Conservation (phyloP, 345 rosid species). For the Eutrema heterophyllum region DNA sequence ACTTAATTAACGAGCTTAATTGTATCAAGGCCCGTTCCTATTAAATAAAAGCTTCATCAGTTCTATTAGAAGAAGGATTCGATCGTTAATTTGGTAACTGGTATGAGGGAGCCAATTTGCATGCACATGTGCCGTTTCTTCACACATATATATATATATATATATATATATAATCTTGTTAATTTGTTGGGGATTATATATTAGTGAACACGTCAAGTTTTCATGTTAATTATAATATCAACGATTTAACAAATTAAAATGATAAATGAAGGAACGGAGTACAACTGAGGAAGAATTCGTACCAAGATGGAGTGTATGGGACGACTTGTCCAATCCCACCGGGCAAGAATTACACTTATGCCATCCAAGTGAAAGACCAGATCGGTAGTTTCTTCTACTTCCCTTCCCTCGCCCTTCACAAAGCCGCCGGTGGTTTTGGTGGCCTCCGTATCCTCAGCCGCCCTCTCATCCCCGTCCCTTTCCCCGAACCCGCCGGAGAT, state of each 20-base stretch:
- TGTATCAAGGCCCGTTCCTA: neutral
- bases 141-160: too few species aligned
- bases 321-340: slow-evolving; percentile 99
- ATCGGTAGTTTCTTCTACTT: slow-evolving; percentile 89
- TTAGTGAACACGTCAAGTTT: slow-evolving; percentile 20
- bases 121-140: slow-evolving; percentile 22
- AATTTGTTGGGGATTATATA: neutral
- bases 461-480: slow-evolving; percentile 84
- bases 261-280: slow-evolving; percentile 66
- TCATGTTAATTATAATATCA: neutral
- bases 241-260: neutral
- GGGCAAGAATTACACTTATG: slow-evolving; percentile 79
- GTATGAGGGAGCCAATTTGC: neutral
- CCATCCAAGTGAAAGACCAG: slow-evolving; percentile 81
- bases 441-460: slow-evolving; percentile 76
- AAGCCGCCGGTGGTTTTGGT: slow-evolving; percentile 91
- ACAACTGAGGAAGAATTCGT: slow-evolving; percentile 88
- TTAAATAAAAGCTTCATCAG: too few species aligned
- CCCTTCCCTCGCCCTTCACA: slow-evolving; percentile 91
- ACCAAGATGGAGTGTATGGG: slow-evolving; percentile 78
- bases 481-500: slow-evolving; percentile 72
- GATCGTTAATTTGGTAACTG: neutral
- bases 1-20: too few species aligned
- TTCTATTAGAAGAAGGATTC: neutral
- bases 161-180: neutral